Base-by-base conservation (phyloP, 2,329 filamentous ascomycete species). In the Ciborinia camelliae region DNA sequence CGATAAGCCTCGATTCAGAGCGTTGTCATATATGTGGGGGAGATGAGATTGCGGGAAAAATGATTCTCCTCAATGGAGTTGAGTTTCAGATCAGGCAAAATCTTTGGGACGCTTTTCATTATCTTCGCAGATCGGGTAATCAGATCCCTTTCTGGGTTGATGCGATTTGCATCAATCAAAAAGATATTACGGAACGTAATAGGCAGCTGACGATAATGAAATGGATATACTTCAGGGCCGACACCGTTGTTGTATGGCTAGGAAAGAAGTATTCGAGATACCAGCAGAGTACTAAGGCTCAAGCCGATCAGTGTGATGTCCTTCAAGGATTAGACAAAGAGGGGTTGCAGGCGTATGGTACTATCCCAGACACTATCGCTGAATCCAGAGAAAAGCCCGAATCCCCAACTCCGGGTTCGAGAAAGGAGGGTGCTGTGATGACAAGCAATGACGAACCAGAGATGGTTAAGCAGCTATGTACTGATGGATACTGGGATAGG, bases 1-100 rank as follows among this genome's bases (percentile, higher is more conserved):
- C 5, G 60, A 68, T 3, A 63, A 55, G 28, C 69, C 69, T 2
- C 66, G 58, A 20, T 73, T 67, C 57, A 62, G 70, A 41, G 71
- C 70, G 20, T 57, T 73, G 37, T 74, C 70, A 3, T 75, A 74
- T 52, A 68, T 54, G 26, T 71, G n/a, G 71, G 70, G 71, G 71
- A 0, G 63, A 60, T 6, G 45, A 64, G 10, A 47, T 32, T 35
- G 61, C 28, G 35, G 62, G 65, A 14, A 62, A 68, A 26, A 41
- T 32, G 30, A 70, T 72, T 5, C 9, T 60, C 3, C 52, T 74
- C 15, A 62, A 71, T 53, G 67, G 67, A 5, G 14, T 28, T 9
- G 18, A 32, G 0, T 65, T 71, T 14, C n/a, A 23, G 1, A 30
- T 62, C 20, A 26, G 39, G 9, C 4, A 41, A 20, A 53, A 62